Evolutionary conservation across 2,329 filamentous ascomycete species (phyloP).

Genomic region (Clonostachys rhizophaga): DNA sequence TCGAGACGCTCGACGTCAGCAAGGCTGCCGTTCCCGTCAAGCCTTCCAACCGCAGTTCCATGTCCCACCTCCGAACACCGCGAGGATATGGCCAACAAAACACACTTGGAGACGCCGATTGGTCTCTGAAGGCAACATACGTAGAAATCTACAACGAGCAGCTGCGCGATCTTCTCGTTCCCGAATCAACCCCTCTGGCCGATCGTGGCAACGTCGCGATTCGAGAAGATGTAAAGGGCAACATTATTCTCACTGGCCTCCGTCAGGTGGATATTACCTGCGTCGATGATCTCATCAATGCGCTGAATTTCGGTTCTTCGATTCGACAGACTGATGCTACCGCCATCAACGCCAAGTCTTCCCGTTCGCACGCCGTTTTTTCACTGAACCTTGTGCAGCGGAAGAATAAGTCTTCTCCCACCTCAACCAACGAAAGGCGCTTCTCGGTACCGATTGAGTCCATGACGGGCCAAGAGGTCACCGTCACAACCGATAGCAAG

Average conservation of each 20-base stretch:
- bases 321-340: conserved; percentile 97
- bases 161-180: conserved; percentile 80
- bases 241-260: conserved; percentile 88
- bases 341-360: conserved; percentile 95
- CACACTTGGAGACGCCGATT: conserved; percentile 65
- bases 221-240: conserved; percentile 88
- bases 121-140: conserved; percentile 91
- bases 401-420: conserved; percentile 50
- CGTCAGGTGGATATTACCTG: conserved; percentile 86
- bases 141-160: conserved; percentile 98
- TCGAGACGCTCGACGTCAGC: conserved; percentile 74
- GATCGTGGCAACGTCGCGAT: conserved; percentile 84
- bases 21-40: conserved; percentile 39
- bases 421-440: conserved; percentile 68
- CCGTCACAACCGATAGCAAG: conserved; percentile 92
- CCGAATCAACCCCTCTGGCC: conserved; percentile 59
- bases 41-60: conserved; percentile 54
- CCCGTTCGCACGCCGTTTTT: conserved; percentile 95
- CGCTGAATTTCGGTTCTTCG: conserved; percentile 85
- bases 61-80: conserved; percentile 76
- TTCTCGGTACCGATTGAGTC: conserved; percentile 82
- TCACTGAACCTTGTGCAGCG: conserved; percentile 90
- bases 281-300: conserved; percentile 83
- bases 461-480: conserved; percentile 60
- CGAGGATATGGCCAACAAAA: conserved; percentile 55